Percentiles rank a stretch among this genome's conserved stretches.
Evolutionary conservation across 1,139 yeast genomes (phyloP).

Genomic region (Pichia sp.): DNA sequence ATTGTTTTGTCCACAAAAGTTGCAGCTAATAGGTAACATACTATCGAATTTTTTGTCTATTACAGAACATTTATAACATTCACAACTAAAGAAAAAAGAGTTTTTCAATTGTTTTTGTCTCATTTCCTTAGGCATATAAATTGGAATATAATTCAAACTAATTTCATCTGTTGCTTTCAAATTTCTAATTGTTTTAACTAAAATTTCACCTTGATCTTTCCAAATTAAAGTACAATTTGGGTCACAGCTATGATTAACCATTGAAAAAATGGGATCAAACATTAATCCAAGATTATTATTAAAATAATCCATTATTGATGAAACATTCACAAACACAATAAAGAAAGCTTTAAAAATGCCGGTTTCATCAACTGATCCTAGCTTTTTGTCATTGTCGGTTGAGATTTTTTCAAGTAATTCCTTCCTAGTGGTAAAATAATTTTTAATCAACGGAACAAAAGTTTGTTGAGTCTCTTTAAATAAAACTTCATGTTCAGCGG

Average conservation of each 20-base stretch:
- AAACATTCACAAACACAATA: slow-evolving; percentile 29
- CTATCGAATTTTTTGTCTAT: slow-evolving; percentile 15
- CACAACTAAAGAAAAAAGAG: slow-evolving; percentile 33
- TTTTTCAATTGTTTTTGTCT: slow-evolving; percentile 23
- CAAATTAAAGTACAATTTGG: slow-evolving; percentile 31
- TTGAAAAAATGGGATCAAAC: slow-evolving; percentile 35
- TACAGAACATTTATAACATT: slow-evolving; percentile 30
- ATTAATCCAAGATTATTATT: slow-evolving; percentile 31
- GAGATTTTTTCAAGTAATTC: slow-evolving; percentile 1
- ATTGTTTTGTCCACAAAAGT: slow-evolving; percentile 10
- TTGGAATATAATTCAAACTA: slow-evolving; percentile 31
- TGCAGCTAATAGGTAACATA: slow-evolving; percentile 20
- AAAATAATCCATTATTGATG: slow-evolving; percentile 25
- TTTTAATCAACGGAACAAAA: slow-evolving; percentile 4
- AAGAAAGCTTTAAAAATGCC: slow-evolving; percentile 20
- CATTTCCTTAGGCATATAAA: slow-evolving; percentile 26
- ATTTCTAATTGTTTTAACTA: slow-evolving; percentile 24
- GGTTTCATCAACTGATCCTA: slow-evolving; percentile 6
- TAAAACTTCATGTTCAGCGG: slow-evolving; percentile 5
- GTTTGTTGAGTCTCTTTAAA: slow-evolving; percentile 6
- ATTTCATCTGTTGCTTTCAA: slow-evolving; percentile 30
- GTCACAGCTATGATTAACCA: slow-evolving; percentile 32
- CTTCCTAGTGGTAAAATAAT: slow-evolving; percentile 2
- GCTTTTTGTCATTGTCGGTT: not conserved
- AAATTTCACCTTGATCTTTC: slow-evolving; percentile 16